Evolutionary conservation across 805 yeast species (phyloP), one percentile per base, ranked within the genome.

Genomic region (Candida dajiaensis): DNA sequence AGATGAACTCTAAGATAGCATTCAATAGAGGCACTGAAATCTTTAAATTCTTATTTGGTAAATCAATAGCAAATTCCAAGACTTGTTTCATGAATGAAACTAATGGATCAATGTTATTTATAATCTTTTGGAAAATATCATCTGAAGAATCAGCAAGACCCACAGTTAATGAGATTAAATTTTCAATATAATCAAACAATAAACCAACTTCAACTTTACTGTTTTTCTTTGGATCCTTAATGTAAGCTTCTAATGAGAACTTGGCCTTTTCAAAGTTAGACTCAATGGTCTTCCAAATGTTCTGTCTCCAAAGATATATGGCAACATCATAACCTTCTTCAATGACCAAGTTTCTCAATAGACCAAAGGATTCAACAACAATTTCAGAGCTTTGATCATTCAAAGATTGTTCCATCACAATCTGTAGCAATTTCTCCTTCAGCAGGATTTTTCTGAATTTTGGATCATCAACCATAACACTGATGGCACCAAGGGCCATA

Each of bases 281-380:
- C 41, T 73, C 76, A 37, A 89, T 72, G 23, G 76, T 66, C 0
- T 76, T 70, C 85, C 96, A 83, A 38, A 92, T 79, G 50, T 85
- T 80, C 16, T 80, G 79, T 60, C 97, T 77, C 86, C 95, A 85
- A 45, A 86, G 63, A 62, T 77, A 79, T 19, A 78, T 76, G 23
- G 89, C 80, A 33, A 88, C 76, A 52, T 88, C 95, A 55, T 87
- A 83, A 19, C 97, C 97, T 65, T 89, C 96, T 59, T 88, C 96
- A 44, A 88, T 72, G 3, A 85, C 83, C 46, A 92, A 60, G 59
- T 85, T 89, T 61, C 96, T 76, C 51, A 94, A 67, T 21, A 92
- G 69, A 1, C 96, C 97, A 55, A 80, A 83, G 1, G 92, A 73
- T 56, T 85, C 95, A 19, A 85, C 85, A 18, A 86, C 83, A 40